Percentiles rank a stretch among this genome's conserved stretches.
These are phyloP conservation scores for Chytriomyces hyalinus DNA, from an alignment of 192 early-diverging fungal species.

Conservation along the genomic window DNA sequence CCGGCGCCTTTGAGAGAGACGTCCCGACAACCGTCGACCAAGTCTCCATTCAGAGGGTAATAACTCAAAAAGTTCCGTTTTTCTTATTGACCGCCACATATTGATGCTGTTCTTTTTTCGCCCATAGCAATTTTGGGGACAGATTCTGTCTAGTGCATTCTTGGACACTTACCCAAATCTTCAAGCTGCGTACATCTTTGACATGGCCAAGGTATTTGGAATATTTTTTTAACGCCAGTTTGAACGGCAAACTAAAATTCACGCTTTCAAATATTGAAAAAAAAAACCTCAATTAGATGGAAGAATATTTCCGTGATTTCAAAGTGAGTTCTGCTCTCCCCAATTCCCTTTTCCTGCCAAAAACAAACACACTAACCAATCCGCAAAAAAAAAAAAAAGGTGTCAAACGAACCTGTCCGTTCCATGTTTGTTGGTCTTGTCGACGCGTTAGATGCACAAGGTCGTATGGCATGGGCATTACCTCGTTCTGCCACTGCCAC, in stretches of 20 bases:
- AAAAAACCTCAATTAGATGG: not conserved
- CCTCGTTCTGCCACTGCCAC: too few species aligned
- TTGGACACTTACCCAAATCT: not conserved
- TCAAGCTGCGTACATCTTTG: slow-evolving; percentile 6
- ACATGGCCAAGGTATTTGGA: not conserved
- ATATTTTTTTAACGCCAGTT: not conserved
- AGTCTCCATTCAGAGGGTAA: not conserved
- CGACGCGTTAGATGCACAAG: too few species aligned
- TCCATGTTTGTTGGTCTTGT: too few species aligned
- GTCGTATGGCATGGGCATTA: too few species aligned
- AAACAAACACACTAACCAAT: too few species aligned
- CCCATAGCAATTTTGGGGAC: slow-evolving; percentile 1
- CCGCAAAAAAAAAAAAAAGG: too few species aligned
- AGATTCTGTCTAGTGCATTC: not conserved
- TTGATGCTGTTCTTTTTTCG: not conserved
- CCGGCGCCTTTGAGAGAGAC: not conserved
- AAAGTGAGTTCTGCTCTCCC: not conserved
- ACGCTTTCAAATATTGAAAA: too few species aligned
- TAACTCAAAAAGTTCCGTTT: not conserved
- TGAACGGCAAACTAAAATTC: not conserved
- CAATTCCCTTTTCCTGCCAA: too few species aligned
- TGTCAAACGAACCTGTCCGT: too few species aligned
- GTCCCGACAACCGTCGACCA: not conserved
- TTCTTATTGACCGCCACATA: not conserved
- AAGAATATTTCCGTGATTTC: not conserved